Percentiles rank a stretch among this genome's conserved stretches.
Conservation (phyloP, 83 land plant species). For the Thuja plicata region DNA sequence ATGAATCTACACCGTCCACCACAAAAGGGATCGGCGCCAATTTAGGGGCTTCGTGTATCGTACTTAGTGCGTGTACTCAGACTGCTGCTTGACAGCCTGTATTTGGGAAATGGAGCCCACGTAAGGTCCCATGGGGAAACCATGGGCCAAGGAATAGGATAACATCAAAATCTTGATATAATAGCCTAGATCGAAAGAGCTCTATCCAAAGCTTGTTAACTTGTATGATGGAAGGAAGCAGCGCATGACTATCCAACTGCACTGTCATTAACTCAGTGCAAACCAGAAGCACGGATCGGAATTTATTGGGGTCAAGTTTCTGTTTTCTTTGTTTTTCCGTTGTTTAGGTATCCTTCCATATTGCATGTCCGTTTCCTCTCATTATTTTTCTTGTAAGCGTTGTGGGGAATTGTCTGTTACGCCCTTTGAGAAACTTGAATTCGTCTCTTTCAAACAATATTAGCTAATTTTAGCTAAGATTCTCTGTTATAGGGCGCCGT, state of each 20-base stretch:
- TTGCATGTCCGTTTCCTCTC: too few species aligned
- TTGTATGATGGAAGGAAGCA: not conserved
- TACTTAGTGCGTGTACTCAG: not conserved
- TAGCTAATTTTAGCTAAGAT: too few species aligned
- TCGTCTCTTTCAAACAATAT: not conserved
- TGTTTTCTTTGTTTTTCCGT: not conserved
- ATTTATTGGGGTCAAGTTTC: not conserved
- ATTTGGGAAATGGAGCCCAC: not conserved
- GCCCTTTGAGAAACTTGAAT: too few species aligned
- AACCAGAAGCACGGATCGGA: not conserved
- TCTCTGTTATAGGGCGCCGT: not conserved
- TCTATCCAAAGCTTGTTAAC: not conserved
- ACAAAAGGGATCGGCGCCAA: too few species aligned
- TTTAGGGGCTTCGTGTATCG: too few species aligned
- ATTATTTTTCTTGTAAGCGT: too few species aligned
- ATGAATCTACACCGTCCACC: too few species aligned
- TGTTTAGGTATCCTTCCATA: too few species aligned
- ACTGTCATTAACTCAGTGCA: not conserved
- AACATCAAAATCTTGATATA: too few species aligned
- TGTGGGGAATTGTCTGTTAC: not conserved
- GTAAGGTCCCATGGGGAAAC: not conserved
- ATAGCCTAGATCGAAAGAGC: not conserved
- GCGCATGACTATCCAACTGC: not conserved
- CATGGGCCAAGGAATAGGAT: not conserved
- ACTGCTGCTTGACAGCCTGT: not conserved